Percentiles rank a stretch among this genome's conserved stretches.
These are phyloP conservation scores for Colletotrichum tropicicola DNA, from an alignment of 2,329 filamentous ascomycete genomes.

Conservation along the genomic window DNA sequence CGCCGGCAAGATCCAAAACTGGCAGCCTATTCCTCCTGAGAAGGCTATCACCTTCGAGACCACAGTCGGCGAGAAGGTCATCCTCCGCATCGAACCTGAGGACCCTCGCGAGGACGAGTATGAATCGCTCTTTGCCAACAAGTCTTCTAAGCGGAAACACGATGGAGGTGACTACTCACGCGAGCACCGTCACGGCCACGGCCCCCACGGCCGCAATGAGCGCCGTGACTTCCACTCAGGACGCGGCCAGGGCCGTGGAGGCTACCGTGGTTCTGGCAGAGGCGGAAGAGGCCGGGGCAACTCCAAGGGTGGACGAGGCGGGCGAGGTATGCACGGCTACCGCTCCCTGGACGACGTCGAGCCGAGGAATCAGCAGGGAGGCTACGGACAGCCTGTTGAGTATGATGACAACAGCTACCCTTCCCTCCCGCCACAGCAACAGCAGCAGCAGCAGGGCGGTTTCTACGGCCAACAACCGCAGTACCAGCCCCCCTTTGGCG, in stretches of 20 bases:
- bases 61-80: slow-evolving; percentile 84
- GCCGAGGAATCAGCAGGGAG: slow-evolving; percentile 54
- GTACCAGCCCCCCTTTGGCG: slow-evolving; percentile 19
- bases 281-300: slow-evolving; percentile 49
- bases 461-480: slow-evolving; percentile 33
- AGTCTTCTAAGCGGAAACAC: slow-evolving; percentile 68
- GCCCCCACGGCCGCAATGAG: slow-evolving; percentile 47
- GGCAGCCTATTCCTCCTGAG: slow-evolving; percentile 78
- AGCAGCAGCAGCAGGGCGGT: slow-evolving; percentile 25
- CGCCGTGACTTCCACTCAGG: slow-evolving; percentile 53
- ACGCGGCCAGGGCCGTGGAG: slow-evolving; percentile 46
- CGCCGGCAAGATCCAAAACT: slow-evolving; percentile 82
- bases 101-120: slow-evolving; percentile 68
- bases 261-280: slow-evolving; percentile 49
- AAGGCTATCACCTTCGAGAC: slow-evolving; percentile 82
- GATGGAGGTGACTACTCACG: slow-evolving; percentile 41
- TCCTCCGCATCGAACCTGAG: slow-evolving; percentile 83
- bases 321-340: slow-evolving; percentile 64
- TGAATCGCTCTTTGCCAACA: slow-evolving; percentile 70
- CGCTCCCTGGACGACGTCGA: slow-evolving; percentile 74
- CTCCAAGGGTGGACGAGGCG: slow-evolving; percentile 53
- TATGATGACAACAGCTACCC: slow-evolving; percentile 53
- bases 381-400: slow-evolving; percentile 51
- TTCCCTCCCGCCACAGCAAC: slow-evolving; percentile 35
- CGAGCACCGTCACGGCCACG: slow-evolving; percentile 34